Percentiles rank a stretch among this genome's conserved stretches.
phyloP scores from a whole-genome alignment of 2,329 filamentous ascomycete species.

The Trichoderma aggressivum region DNA sequence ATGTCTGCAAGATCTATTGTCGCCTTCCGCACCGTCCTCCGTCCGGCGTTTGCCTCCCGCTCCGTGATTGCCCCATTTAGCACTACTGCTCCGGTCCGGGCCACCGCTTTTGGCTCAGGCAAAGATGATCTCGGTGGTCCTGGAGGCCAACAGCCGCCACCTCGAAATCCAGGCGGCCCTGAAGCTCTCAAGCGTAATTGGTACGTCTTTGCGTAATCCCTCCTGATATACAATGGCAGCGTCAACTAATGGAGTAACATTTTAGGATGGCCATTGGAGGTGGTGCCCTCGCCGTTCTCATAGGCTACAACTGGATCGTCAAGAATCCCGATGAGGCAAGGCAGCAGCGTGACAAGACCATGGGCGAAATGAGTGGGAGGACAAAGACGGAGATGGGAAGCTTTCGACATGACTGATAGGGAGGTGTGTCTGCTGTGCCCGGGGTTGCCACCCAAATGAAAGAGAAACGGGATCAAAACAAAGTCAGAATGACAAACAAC shows the following conservation, averaged over 20 bases:
- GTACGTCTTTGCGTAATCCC: slow-evolving; percentile 21
- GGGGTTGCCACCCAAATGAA: slow-evolving; percentile 3
- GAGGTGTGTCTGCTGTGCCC: slow-evolving; percentile 7
- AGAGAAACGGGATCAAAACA: background rate
- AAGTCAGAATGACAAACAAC: background rate
- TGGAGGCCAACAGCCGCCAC: slow-evolving; percentile 32
- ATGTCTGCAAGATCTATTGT: slow-evolving; percentile 4
- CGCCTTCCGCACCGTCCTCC: slow-evolving; percentile 9
- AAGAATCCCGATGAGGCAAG: slow-evolving; percentile 22
- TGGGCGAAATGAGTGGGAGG: slow-evolving; percentile 32
- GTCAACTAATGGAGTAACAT: background rate
- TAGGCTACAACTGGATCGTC: slow-evolving; percentile 30
- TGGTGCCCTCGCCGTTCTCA: slow-evolving; percentile 27
- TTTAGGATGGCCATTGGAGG: slow-evolving; percentile 31
- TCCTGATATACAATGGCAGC: background rate
- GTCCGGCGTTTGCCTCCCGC: slow-evolving; percentile 6
- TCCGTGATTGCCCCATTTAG: slow-evolving; percentile 2
- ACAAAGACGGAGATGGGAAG: slow-evolving; percentile 29
- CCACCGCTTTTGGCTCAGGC: background rate
- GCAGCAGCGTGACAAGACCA: slow-evolving; percentile 20
- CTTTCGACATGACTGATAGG: slow-evolving; percentile 29
- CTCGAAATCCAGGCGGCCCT: slow-evolving; percentile 21
- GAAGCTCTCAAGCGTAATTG: slow-evolving; percentile 33
- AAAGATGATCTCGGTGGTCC: slow-evolving; percentile 33
- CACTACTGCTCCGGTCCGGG: background rate